Conservation (phyloP, 495 filamentous ascomycete genomes). For the Ramalina intermedia region DNA sequence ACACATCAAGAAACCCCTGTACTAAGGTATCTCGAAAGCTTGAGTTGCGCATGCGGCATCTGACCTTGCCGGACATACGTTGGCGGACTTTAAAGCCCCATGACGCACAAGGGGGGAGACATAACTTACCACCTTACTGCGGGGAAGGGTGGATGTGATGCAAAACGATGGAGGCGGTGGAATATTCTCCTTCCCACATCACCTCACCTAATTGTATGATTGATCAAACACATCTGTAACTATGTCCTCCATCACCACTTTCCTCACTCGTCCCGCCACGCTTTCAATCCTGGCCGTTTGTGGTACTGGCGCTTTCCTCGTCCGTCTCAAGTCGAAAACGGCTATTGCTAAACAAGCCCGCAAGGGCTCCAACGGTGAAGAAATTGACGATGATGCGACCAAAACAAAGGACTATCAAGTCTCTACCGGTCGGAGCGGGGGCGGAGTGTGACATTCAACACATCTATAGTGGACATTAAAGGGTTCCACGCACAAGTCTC, state of each 20-base stretch:
- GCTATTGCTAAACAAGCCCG: not conserved
- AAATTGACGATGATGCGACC: not conserved
- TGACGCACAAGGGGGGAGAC: no score
- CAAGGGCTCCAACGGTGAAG: not conserved
- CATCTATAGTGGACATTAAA: not conserved
- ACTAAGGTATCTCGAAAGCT: no score
- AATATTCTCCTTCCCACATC: no score
- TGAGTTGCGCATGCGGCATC: no score
- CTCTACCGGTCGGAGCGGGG: not conserved
- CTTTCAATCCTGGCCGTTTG: constrained; percentile 9
- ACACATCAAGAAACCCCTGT: no score
- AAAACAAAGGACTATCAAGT: not conserved
- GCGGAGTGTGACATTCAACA: not conserved
- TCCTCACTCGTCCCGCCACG: constrained; percentile 5
- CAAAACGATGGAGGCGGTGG: no score
- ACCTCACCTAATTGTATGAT: not conserved
- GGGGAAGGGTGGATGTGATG: no score
- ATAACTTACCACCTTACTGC: no score
- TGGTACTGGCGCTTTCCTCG: constrained; percentile 12
- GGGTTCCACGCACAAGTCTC: no score
- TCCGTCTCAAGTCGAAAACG: constrained; percentile 14
- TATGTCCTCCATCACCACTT: not conserved
- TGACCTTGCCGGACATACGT: no score
- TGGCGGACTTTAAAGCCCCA: no score
- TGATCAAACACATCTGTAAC: not conserved